Conservation (phyloP, 2,329 filamentous ascomycete species). For the Alternaria sp. region DNA sequence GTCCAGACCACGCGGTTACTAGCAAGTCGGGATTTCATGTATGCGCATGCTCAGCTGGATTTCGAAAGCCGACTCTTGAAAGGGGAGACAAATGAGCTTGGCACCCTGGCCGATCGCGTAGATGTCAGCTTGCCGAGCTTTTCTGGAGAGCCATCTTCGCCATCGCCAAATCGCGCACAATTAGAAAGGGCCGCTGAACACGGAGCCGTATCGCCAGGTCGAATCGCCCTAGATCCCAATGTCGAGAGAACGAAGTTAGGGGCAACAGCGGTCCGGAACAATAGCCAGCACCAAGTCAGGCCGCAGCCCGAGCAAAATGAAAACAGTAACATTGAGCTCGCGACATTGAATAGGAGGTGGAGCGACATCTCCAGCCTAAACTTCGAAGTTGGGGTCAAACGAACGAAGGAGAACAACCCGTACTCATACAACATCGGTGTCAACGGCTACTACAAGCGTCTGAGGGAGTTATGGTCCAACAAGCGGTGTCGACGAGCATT, state of each 20-base stretch:
- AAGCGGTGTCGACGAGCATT: constrained; percentile 24
- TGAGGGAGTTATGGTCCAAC: constrained; percentile 23
- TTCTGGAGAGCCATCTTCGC: not conserved
- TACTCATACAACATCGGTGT: constrained; percentile 30
- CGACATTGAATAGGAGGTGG: not conserved
- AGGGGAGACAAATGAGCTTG: constrained; percentile 13
- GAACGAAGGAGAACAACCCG: constrained; percentile 13
- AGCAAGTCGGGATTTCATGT: constrained; percentile 31
- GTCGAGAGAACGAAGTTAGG: not conserved
- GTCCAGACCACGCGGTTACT: constrained; percentile 24
- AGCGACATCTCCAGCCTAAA: constrained; percentile 17
- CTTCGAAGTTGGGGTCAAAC: constrained; percentile 4
- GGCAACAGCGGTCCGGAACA: not conserved
- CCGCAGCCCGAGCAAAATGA: not conserved
- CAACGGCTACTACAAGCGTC: constrained; percentile 27
- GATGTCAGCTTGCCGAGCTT: constrained; percentile 4
- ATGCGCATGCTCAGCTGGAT: constrained; percentile 30
- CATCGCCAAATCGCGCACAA: not conserved
- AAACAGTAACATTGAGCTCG: constrained; percentile 5
- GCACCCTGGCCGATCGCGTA: constrained; percentile 17
- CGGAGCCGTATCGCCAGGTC: not conserved
- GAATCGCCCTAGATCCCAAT: fast-evolving
- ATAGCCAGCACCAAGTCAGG: not conserved
- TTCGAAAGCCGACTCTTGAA: constrained; percentile 27
- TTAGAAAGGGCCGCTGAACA: not conserved